Percentiles rank a stretch among this genome's conserved stretches.
Evolutionary conservation across 345 rosid genomes (phyloP).

Genomic region (Citrus unshiu): DNA sequence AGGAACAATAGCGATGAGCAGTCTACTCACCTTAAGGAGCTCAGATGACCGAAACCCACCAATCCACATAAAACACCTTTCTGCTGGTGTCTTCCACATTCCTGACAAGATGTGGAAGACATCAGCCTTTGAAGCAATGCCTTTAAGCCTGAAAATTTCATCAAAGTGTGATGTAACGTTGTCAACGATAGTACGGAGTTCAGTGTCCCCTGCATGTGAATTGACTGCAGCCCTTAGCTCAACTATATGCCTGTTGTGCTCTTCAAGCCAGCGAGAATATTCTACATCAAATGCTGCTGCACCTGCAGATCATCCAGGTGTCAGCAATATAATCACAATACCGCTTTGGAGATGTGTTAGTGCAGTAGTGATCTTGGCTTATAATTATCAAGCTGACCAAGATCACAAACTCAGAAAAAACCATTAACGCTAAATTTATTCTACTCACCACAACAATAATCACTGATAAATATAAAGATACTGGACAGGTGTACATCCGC

Average conservation of each 20-base stretch:
- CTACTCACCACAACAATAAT: background rate
- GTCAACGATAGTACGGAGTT: conserved; percentile 73
- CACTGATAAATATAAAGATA: background rate
- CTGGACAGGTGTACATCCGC: background rate
- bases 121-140: conserved; percentile 82
- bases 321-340: background rate
- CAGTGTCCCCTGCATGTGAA: conserved; percentile 86
- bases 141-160: conserved; percentile 79
- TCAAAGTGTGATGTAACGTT: conserved; percentile 59
- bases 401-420: background rate
- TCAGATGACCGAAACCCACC: conserved; percentile 97
- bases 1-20: background rate
- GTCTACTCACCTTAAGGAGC: conserved; percentile 66
- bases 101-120: conserved; percentile 93
- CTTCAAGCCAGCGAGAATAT: conserved; percentile 88
- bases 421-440: background rate
- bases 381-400: background rate
- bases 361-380: background rate
- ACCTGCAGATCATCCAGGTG: conserved; percentile 40
- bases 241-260: conserved; percentile 59
- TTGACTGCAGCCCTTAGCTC: conserved; percentile 90
- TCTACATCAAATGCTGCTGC: conserved; percentile 88
- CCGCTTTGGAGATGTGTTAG: background rate
- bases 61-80: conserved; percentile 92
- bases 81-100: conserved; percentile 98